Conservation (phyloP, 768 basidiomycete genomes). For the Panus rudis region DNA sequence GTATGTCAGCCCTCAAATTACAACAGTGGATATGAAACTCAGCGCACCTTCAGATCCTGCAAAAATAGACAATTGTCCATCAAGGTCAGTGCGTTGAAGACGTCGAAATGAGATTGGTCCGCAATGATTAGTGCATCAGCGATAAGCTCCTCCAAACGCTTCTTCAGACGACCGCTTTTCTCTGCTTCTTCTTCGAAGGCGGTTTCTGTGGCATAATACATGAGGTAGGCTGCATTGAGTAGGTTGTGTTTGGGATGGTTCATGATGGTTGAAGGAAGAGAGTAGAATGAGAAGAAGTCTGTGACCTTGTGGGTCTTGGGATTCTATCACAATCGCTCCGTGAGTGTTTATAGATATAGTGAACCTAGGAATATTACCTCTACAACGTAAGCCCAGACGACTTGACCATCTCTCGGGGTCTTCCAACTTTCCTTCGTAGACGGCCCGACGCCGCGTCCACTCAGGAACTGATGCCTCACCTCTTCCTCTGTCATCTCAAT, state of each 20-base stretch:
- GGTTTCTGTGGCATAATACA: constrained; percentile 84
- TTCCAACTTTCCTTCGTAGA: constrained; percentile 39
- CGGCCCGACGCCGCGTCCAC: constrained; percentile 62
- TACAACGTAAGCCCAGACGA: constrained; percentile 94
- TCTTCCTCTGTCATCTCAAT: constrained; percentile 75
- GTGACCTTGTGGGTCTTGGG: constrained; percentile 78
- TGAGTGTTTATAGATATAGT: background rate
- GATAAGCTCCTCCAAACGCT: constrained; percentile 64
- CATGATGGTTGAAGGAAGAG: constrained; percentile 91
- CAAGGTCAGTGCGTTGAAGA: constrained; percentile 89
- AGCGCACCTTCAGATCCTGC: constrained; percentile 69
- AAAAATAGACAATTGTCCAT: constrained; percentile 90
- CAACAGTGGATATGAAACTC: background rate
- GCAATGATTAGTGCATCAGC: constrained; percentile 79
- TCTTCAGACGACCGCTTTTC: constrained; percentile 55
- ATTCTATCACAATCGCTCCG: constrained; percentile 45
- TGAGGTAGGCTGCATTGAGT: constrained; percentile 92
- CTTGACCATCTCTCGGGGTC: constrained; percentile 60
- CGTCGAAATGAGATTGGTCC: constrained; percentile 84
- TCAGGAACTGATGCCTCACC: constrained; percentile 79
- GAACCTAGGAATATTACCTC: constrained; percentile 47
- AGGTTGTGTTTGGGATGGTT: constrained; percentile 59
- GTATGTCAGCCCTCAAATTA: constrained; percentile 4
- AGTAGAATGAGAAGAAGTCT: constrained; percentile 96
- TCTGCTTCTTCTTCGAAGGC: constrained; percentile 60